Evolutionary conservation across 192 early-diverging fungal genomes (phyloP), one percentile per base, ranked within the genome.

Genomic region (Backusella morwellensis): DNA sequence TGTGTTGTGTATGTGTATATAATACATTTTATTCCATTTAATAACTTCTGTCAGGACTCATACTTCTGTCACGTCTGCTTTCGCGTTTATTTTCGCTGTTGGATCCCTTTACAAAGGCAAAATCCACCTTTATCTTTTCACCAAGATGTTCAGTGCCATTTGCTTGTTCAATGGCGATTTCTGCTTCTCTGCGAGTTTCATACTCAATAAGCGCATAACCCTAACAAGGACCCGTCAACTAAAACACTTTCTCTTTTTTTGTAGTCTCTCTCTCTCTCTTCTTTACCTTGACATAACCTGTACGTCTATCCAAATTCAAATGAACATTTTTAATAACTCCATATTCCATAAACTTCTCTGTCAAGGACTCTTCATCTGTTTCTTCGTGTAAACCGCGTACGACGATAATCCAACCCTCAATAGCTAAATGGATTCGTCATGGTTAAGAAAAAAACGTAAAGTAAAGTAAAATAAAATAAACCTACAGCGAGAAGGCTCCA

Each of bases 331-430:
- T 95, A 67, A 97, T 90, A 21, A 89, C 89, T n/a, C 97, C 97
- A 86, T 86, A 98, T 63, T 98, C 96, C 29, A 90, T 88, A 76
- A 96, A 98, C 73, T 90, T 87, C 80, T 99, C 95, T 74, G 81
- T 89, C 68, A 99, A 80, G 56, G 94, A 93, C 21, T 99, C 97
- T 76, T 98, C 97, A 32, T 91, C 93, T 11, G 95, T 92, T 82
- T 99, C 97, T 81, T 99, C 96, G 83, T 99, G 96, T 23, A 99
- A 86, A 38, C 94, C 95, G 0, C 95, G 96, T 11, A 94, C 91
- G n/a, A 99, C 81, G 5, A 99, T 82, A 44, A 99, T 95, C 97
- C 97, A 99, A 38, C 97, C 97, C 78, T 99, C 97, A 32, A 98
- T 87, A 36, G 89, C 89, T 90, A 83, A 12, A 50, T 50, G 47